Evolutionary conservation across 805 yeast species (phyloP), one percentile per base, ranked within the genome.

Genomic region (Sugiyamaella valdiviana): DNA sequence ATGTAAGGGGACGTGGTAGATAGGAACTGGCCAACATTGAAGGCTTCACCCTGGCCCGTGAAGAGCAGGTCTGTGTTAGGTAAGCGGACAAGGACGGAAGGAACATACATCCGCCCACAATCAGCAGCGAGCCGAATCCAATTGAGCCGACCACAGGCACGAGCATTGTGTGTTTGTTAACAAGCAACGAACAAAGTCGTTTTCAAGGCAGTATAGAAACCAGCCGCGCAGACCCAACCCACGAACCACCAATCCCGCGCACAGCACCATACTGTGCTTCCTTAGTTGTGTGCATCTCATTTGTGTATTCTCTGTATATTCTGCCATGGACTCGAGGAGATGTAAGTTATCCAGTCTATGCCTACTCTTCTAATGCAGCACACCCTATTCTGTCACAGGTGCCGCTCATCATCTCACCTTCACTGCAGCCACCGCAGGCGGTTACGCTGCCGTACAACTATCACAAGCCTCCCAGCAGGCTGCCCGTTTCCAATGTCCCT

Each of bases 31-130:
- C 99, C 99, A 50, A 93, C 80, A 67, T 93, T 85, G 74, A 93
- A 93, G 46, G 80, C 75, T 65, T 89, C 95, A 41, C 98, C 98
- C 51, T 87, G 81, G 45, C 95, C 95, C 53, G 89, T 88, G 77
- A 93, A 88, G 56, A 93, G 74, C 48, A 53, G 57, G 51, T 57
- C 57, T 51, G 22, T 16, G 35, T 22, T 23, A 41, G 41, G 17
- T 2, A 12, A 21, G 2, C 19, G 16, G 6, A 7, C n/a, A 14
- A 26, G 5, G 7, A 9, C 17, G 14, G 5, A 35, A 15, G n/a
- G 15, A 29, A 64, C 68, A 51, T 62, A 64, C 68, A 68, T 44
- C 70, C 68, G 43, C 72, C 73, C 37, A 68, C 69, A 16, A 63
- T 57, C 24, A 59, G 51, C 36, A 65, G 58, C 5, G 67, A 67